These are phyloP conservation scores for Lippia alba DNA, from an alignment of 305 asterid genomes.

Conservation along the genomic window DNA sequence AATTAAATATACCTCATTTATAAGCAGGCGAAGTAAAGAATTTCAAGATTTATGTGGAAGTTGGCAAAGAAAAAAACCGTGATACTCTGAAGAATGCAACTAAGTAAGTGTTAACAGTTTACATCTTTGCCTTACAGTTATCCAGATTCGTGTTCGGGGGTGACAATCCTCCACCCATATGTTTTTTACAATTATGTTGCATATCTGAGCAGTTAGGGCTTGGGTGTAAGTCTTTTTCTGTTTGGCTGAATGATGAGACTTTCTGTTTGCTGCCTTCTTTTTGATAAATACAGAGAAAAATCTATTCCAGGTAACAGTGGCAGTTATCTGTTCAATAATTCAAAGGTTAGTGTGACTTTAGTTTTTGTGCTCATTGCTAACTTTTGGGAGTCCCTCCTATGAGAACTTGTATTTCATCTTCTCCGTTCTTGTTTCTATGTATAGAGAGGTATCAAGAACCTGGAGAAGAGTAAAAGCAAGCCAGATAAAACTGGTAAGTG, in stretches of 20 bases:
- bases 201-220: slow-evolving; percentile 1
- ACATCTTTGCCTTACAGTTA: not conserved
- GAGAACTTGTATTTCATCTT: slow-evolving; percentile 21
- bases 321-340: slow-evolving; percentile 31
- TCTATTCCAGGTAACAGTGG: slow-evolving; percentile 35
- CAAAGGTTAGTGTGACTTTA: slow-evolving; percentile 51
- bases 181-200: not conserved
- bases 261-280: slow-evolving; percentile 5
- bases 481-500: slow-evolving; percentile 52
- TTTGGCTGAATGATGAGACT: slow-evolving; percentile 17
- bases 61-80: slow-evolving; percentile 44
- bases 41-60: slow-evolving; percentile 61
- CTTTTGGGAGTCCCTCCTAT: not conserved
- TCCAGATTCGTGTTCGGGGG: slow-evolving; percentile 12
- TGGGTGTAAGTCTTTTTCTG: not conserved
- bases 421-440: slow-evolving; percentile 28
- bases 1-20: slow-evolving; percentile 19
- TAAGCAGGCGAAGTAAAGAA: slow-evolving; percentile 45
- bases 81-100: slow-evolving; percentile 41
- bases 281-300: slow-evolving; percentile 44
- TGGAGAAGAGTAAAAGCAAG: slow-evolving; percentile 59
- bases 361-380: slow-evolving; percentile 19
- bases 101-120: slow-evolving; percentile 47
- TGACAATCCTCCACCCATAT: not conserved
- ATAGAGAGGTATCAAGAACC: slow-evolving; percentile 49